phyloP scores from a whole-genome alignment of 2,329 filamentous ascomycete genomes.

The Intubia oerlemansii region DNA sequence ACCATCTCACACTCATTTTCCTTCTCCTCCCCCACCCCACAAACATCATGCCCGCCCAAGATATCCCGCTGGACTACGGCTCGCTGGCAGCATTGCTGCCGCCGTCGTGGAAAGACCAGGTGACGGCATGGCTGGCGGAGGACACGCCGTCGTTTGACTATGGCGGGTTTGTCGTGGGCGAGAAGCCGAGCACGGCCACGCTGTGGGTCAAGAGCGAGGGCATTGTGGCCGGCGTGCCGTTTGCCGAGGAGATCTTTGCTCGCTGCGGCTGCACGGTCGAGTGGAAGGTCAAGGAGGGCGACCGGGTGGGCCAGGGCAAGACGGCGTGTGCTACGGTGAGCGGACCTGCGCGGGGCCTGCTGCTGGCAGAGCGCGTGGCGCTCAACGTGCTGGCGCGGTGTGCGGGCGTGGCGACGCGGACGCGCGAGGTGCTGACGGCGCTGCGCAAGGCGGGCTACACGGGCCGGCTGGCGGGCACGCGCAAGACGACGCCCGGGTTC shows the following conservation, averaged over 20 bases:
- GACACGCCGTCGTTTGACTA: slow-evolving; percentile 96
- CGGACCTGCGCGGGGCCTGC: slow-evolving; percentile 57
- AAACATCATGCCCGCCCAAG: too few relatives aligned
- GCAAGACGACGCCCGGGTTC: slow-evolving; percentile 95
- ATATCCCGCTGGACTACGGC: slow-evolving; percentile 14
- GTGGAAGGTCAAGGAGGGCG: slow-evolving; percentile 69
- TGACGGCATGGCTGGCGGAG: slow-evolving; percentile 77
- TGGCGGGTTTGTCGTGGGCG: slow-evolving; percentile 87
- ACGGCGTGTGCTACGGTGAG: slow-evolving; percentile 56
- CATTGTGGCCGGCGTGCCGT: slow-evolving; percentile 76
- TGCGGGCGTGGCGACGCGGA: slow-evolving; percentile 68
- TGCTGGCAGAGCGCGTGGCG: slow-evolving; percentile 85
- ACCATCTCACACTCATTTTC: too few relatives aligned
- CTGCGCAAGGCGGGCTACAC: slow-evolving; percentile 49
- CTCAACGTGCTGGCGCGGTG: slow-evolving; percentile 80
- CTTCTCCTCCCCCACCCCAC: too few relatives aligned
- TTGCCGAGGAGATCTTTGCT: slow-evolving; percentile 82
- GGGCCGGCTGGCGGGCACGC: slow-evolving; percentile 76
- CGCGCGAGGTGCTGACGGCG: slow-evolving; percentile 28
- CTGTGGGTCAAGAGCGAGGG: slow-evolving; percentile 53
- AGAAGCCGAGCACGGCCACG: slow-evolving; percentile 37
- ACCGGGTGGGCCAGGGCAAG: slow-evolving; percentile 27
- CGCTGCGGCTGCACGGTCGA: slow-evolving; percentile 82
- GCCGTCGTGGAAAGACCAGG: slow-evolving; percentile 59
- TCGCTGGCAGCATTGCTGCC: slow-evolving; percentile 52